These are phyloP conservation scores for Neocucurbitaria cava DNA, from an alignment of 2,329 filamentous ascomycete genomes.

Conservation along the genomic window DNA sequence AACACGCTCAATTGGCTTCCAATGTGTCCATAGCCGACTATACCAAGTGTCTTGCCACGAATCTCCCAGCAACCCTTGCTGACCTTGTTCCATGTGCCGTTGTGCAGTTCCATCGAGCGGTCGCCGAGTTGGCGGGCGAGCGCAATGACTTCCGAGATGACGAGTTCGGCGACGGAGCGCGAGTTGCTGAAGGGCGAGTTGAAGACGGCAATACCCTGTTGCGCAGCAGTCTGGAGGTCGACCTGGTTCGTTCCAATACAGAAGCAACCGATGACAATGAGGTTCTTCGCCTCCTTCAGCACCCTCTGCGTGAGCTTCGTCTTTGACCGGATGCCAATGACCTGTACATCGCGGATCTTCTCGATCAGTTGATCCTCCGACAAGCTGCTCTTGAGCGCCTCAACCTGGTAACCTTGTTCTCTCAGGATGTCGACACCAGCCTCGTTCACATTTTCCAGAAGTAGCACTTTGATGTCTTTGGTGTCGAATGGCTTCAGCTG, in stretches of 20 bases:
- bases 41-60: slow-evolving; percentile 94
- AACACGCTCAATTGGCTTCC: slow-evolving; percentile 94
- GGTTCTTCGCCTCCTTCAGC: slow-evolving; percentile 86
- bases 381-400: slow-evolving; percentile 85
- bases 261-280: slow-evolving; percentile 97
- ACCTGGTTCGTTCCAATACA: slow-evolving; percentile 99
- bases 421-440: slow-evolving; percentile 83
- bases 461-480: slow-evolving; percentile 92
- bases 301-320: slow-evolving; percentile 90
- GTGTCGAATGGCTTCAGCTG: slow-evolving; percentile 94
- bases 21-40: slow-evolving; percentile 97
- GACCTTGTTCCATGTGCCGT: slow-evolving; percentile 97
- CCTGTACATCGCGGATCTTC: slow-evolving; percentile 97
- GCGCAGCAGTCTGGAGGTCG: slow-evolving; percentile 81
- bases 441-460: slow-evolving; percentile 95
- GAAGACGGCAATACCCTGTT: slow-evolving; percentile 93
- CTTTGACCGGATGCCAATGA: slow-evolving; percentile 97
- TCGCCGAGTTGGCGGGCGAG: slow-evolving; percentile 93
- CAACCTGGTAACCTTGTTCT: slow-evolving; percentile 93
- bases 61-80: slow-evolving; percentile 98
- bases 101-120: slow-evolving; percentile 92
- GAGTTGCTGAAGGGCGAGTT: slow-evolving; percentile 99
- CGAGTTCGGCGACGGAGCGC: slow-evolving; percentile 92
- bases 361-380: slow-evolving; percentile 93
- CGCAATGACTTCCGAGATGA: slow-evolving; percentile 91